A percentile compares a stretch with the other conserved stretches of the same genome.
Conservation (phyloP, 345 rosid species). For the Kandelia obovata region DNA sequence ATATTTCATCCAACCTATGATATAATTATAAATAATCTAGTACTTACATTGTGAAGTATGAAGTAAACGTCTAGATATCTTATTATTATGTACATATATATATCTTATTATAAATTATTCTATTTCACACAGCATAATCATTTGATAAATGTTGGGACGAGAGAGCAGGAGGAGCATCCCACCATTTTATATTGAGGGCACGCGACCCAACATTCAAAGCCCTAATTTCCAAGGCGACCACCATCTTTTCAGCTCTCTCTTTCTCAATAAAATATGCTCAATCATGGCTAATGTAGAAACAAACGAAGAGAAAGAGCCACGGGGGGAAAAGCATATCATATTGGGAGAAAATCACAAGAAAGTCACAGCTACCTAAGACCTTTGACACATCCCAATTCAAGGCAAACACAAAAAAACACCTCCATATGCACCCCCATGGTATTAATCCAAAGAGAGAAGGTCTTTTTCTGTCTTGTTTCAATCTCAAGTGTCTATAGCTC, state of each 20-base stretch:
- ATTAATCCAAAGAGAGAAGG: not conserved
- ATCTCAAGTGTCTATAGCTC: not conserved
- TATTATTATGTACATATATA: too few species aligned
- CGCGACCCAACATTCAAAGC: conserved; percentile 28
- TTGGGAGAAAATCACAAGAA: conserved; percentile 9
- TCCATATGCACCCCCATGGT: not conserved
- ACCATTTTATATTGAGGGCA: conserved; percentile 28
- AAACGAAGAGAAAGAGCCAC: not conserved
- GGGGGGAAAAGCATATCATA: not conserved
- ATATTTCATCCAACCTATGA: too few species aligned
- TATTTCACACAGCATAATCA: not conserved
- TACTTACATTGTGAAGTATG: too few species aligned
- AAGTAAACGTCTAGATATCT: too few species aligned
- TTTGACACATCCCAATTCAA: conserved; percentile 22
- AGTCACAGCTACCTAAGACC: not conserved
- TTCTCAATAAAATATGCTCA: not conserved
- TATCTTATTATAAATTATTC: too few species aligned
- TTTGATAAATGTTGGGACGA: conserved; percentile 22
- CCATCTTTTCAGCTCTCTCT: not conserved
- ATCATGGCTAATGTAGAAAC: not conserved
- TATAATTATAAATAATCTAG: too few species aligned
- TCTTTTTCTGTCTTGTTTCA: not conserved
- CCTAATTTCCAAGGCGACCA: conserved; percentile 32
- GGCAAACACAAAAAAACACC: conserved; percentile 2
- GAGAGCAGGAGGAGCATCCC: conserved; percentile 37